A percentile compares a stretch with the other conserved stretches of the same genome.
Conservation (phyloP, 331 rosid species). For the Pyrus hybrid region DNA sequence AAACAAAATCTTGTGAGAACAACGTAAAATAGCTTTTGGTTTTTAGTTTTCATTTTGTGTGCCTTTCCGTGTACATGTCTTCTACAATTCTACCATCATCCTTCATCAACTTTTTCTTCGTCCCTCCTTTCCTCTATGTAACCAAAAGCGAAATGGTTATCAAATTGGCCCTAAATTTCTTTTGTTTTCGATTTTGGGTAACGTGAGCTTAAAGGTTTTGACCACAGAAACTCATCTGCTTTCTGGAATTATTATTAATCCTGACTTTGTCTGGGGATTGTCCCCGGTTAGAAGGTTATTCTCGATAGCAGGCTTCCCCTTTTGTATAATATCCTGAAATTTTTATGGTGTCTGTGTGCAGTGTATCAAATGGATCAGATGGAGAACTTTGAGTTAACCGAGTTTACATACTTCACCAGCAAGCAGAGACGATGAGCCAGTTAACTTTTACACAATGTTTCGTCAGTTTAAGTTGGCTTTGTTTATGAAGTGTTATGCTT, state of each 20-base stretch:
- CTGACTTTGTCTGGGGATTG: background rate
- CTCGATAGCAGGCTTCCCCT: background rate
- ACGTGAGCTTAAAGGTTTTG: background rate
- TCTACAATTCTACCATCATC: too few species aligned
- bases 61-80: too few species aligned
- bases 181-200: too few species aligned
- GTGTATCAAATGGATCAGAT: slow-evolving; percentile 28
- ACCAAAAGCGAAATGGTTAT: too few species aligned
- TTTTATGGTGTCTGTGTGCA: slow-evolving; percentile 20
- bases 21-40: too few species aligned
- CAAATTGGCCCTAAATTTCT: too few species aligned
- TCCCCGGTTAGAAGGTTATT: background rate
- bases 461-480: background rate
- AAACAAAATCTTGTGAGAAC: too few species aligned
- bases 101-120: too few species aligned
- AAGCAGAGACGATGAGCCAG: background rate
- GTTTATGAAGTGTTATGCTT: background rate
- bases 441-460: background rate
- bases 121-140: too few species aligned
- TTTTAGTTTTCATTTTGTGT: too few species aligned
- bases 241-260: background rate
- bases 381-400: slow-evolving; percentile 47
- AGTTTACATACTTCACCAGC: background rate
- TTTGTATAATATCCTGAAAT: background rate
- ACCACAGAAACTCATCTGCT: background rate